Conservation (phyloP, 352 stramenopile genomes). For the Peronospora belbahrii region DNA sequence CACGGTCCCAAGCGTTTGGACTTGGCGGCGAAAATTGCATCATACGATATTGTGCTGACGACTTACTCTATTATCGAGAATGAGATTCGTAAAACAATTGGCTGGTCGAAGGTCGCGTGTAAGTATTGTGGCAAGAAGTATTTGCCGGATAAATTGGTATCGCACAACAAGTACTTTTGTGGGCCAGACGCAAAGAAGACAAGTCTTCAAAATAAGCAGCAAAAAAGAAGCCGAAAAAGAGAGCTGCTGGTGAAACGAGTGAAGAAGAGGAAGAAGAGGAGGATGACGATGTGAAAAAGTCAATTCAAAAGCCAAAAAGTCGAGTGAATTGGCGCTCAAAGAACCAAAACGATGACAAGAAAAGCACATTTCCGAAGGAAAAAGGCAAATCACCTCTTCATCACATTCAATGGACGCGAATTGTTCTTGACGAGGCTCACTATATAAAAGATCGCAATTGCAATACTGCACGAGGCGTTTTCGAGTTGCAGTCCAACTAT, state of each 20-base stretch:
- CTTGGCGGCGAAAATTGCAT: conserved; percentile 71
- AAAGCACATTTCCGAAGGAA: conserved; percentile 17
- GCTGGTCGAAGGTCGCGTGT: conserved; percentile 81
- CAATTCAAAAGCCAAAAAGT: conserved; percentile 28
- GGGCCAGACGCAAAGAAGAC: conserved; percentile 93
- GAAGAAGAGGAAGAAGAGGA: conserved; percentile 53
- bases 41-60: conserved; percentile 97
- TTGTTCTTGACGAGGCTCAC: conserved; percentile 96
- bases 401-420: conserved; percentile 92
- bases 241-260: conserved; percentile 56
- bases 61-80: conserved; percentile 95
- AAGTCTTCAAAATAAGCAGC: conserved; percentile 82
- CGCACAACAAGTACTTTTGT: conserved; percentile 98
- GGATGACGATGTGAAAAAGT: conserved; percentile 56
- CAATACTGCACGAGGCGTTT: conserved; percentile 95
- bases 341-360: conserved; percentile 31
- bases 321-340: conserved; percentile 21
- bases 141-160: conserved; percentile 90
- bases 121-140: conserved; percentile 93
- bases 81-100: conserved; percentile 82
- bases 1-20: conserved; percentile 88
- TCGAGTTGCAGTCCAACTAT: conserved; percentile 93
- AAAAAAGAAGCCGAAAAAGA: conserved; percentile 60
- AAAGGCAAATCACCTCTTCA: conserved; percentile 83
- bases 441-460: conserved; percentile 91